A percentile compares a stretch with the other conserved stretches of the same genome.
Evolutionary conservation across 176 grass and related monocot genomes (phyloP).

Genomic region (Carex parvula): DNA sequence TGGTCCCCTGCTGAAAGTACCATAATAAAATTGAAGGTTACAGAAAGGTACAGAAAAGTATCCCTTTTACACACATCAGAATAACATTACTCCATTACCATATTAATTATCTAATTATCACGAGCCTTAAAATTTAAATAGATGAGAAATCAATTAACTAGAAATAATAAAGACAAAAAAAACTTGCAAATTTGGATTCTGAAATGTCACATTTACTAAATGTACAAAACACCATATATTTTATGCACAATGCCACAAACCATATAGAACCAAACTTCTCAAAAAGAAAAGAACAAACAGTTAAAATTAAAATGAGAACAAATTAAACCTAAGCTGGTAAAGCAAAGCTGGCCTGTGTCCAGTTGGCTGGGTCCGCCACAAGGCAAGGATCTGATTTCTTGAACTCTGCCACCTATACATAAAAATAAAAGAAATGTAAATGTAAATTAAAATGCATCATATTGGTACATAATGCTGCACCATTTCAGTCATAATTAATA

Average conservation of each 20-base stretch:
- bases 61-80: neutral
- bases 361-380: conserved; percentile 51
- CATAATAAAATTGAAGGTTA: neutral
- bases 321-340: conserved; percentile 53
- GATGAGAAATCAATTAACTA: neutral
- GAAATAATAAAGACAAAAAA: neutral
- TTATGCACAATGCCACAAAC: conserved; percentile 15
- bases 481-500: neutral
- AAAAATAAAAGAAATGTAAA: neutral
- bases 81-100: neutral
- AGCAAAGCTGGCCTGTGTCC: conserved; percentile 76
- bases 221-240: conserved; percentile 2
- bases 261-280: neutral
- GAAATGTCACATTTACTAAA: neutral
- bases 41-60: neutral
- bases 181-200: neutral
- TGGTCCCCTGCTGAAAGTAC: neutral
- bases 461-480: neutral
- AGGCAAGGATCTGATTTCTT: conserved; percentile 85
- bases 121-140: neutral
- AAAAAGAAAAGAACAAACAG: neutral
- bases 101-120: neutral
- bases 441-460: neutral
- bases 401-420: conserved; percentile 67
- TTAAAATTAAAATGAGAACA: conserved; percentile 5